Conservation (phyloP, 768 basidiomycete genomes). For the Hirschioporus abietinus region DNA sequence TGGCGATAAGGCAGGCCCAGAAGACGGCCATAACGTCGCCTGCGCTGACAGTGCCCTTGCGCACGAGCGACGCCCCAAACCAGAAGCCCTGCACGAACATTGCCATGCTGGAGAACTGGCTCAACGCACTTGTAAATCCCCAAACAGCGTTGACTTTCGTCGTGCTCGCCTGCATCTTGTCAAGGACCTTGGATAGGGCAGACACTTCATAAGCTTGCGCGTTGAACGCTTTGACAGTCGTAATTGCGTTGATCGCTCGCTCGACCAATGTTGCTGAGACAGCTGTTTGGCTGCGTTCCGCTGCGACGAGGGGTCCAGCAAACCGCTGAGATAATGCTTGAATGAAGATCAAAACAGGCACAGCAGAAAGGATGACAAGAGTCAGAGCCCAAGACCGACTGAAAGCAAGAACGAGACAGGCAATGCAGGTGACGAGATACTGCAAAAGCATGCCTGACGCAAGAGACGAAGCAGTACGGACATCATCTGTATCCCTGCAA, state of each 20-base stretch:
- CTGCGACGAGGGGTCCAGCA: constrained; percentile 59
- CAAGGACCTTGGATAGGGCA: constrained; percentile 41
- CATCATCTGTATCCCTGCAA: constrained; percentile 88
- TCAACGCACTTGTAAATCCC: constrained; percentile 62
- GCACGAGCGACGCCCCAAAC: constrained; percentile 89
- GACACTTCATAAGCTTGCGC: constrained; percentile 55
- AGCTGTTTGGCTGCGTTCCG: constrained; percentile 62
- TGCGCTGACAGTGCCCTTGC: constrained; percentile 57
- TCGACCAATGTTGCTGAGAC: constrained; percentile 74
- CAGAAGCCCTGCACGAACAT: constrained; percentile 98
- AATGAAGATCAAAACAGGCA: constrained; percentile 75
- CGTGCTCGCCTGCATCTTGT: constrained; percentile 41
- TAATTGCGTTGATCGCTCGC: constrained; percentile 67
- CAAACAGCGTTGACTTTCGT: constrained; percentile 61
- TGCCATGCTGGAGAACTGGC: constrained; percentile 78
- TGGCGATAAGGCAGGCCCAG: constrained; percentile 93
- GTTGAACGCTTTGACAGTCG: constrained; percentile 92
- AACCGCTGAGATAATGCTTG: constrained; percentile 70
- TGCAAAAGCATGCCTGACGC: constrained; percentile 76
- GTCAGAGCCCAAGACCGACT: constrained; percentile 75
- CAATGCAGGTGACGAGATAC: constrained; percentile 71
- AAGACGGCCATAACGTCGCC: constrained; percentile 95
- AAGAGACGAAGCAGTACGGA: constrained; percentile 78
- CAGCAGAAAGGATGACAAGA: constrained; percentile 85
- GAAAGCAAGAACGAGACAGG: constrained; percentile 81